Conservation (phyloP, 2,329 filamentous ascomycete genomes). For the Fusarium robinianum region DNA sequence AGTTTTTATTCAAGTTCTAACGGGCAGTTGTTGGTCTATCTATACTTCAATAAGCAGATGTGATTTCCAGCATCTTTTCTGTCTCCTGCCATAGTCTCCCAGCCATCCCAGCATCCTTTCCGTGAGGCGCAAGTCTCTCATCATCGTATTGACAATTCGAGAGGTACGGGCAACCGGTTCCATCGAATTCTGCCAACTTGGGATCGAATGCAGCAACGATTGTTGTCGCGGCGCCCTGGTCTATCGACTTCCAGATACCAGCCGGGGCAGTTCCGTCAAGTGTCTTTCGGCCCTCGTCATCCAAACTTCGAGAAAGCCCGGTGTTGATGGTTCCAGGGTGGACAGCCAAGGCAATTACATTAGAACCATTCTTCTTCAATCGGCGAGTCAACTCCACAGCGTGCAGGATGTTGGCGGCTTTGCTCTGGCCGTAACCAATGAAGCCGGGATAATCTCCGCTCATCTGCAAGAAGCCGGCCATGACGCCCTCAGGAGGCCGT, state of each 20-base stretch:
- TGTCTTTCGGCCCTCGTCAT: constrained; percentile 9
- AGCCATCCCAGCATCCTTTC: constrained; percentile 5
- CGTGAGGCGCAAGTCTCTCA: constrained; percentile 11
- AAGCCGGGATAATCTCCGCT: constrained; percentile 27
- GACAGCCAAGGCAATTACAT: constrained; percentile 15
- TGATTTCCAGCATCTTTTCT: constrained; percentile 12
- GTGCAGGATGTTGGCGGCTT: constrained; percentile 39
- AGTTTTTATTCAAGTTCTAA: neutral
- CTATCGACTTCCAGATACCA: constrained; percentile 15
- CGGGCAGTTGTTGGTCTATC: too few relatives aligned
- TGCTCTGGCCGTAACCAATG: constrained; percentile 37
- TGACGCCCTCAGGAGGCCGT: constrained; percentile 3
- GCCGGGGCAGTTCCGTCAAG: constrained; percentile 10
- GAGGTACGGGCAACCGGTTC: constrained; percentile 9
- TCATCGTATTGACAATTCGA: constrained; percentile 20
- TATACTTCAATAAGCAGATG: neutral
- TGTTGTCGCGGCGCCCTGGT: constrained; percentile 23
- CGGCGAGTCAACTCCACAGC: constrained; percentile 18
- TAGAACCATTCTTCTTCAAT: constrained; percentile 1
- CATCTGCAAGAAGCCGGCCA: constrained; percentile 7
- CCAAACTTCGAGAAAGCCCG: constrained; percentile 7
- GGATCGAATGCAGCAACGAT: constrained; percentile 28
- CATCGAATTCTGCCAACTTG: neutral
- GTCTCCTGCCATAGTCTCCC: constrained; percentile 25
- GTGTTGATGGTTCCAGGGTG: constrained; percentile 28